Base-by-base conservation (phyloP, 495 filamentous ascomycete genomes). In the Penicillium flavigenum region DNA sequence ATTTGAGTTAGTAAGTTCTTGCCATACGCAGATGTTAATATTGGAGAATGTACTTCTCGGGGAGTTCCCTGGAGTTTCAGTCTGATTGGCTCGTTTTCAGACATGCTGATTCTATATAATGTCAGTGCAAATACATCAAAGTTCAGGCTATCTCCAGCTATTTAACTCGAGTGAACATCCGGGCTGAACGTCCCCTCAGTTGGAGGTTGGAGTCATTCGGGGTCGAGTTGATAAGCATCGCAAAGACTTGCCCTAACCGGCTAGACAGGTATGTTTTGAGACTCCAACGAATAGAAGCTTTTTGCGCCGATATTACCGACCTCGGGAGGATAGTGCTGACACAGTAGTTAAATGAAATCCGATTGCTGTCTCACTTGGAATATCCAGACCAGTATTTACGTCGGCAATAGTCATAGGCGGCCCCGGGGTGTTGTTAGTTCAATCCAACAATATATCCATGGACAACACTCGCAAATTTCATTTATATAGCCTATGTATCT, bases 201-300 rank as follows among this genome's bases (percentile, higher is more conserved):
- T 67, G 64, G 64, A 62, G 64, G 60, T 67, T 67, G 64, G 64
- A 62, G 64, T 62, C 56, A 47, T 50, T 63, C 52, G 64, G 64
- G 59, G 64, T 26, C 20, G 19, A 58, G 51, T 56, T 42, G 57
- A 65, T 54, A 51, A 58, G 51, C 14, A 5, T 61, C 61, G 57
- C 57, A 55, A 56, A 45, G 53, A 57, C 53, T 22, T 62, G 41
- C 63, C 57, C 41, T 32, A 65, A 65, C 3, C 26, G 51, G 63
- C 22, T 38, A 27, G 26, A 27, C 7, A 27, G 26, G 5, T 27
- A 51, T 17, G 7, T n/a, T 22, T 22, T 22, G 26, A 58, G 32
- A 34, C 11, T 34, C 57, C 12, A 52, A 49, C 20, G 45, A 48
- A 54, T 26, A 24, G 34, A 47, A 51, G 34, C 14, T 36, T 36